Evolutionary conservation across 768 basidiomycete genomes (phyloP), one percentile per base, ranked within the genome.

Genomic region (Suillus variegatus): DNA sequence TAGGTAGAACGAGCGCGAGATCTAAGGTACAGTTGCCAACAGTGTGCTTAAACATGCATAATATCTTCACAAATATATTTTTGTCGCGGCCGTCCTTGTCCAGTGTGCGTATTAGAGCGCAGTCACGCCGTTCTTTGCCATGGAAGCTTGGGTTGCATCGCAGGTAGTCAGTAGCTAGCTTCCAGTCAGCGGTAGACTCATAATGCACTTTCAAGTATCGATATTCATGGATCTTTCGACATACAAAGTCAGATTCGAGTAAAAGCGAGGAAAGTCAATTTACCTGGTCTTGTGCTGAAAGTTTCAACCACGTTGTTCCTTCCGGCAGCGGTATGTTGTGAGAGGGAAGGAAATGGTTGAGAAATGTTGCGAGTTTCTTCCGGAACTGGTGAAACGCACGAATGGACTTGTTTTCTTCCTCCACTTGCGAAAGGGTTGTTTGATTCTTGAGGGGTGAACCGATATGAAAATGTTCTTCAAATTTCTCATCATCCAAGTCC

Each of bases 41-140:
- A 16, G 12, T 52, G 22, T 54, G 60, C 6, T 61, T 68, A 60
- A 75, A 75, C 16, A 75, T 32, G 40, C 61, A 67, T 3, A 67
- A 22, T 5, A 75, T 38, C 41, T 65, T 62, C 0, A 44, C 57
- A 46, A 64, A 62, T 9, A 60, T 60, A 22, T 35, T 35, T 35
- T 38, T 63, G 3, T 32, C 6, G 4, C 18, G 6, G 32, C 51
- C 32, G 3, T 63, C 46, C 18, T 55, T 32, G 51, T 55, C 47
- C 14, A 46, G 22, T 0, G 67, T 69, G 8, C 75, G 22, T 18
- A 78, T 54, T 36, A 79, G 65, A 14, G 77, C 67, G 32, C 47
- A 68, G 60, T 79, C 77, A 67, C 46, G 62, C 6, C 64, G 56
- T 1, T 58, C 44, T 1, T 36, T 4, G 9, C 64, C 49, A 41